Evolutionary conservation across 805 yeast species (phyloP).

Genomic region (Hanseniaspora guilliermondii): DNA sequence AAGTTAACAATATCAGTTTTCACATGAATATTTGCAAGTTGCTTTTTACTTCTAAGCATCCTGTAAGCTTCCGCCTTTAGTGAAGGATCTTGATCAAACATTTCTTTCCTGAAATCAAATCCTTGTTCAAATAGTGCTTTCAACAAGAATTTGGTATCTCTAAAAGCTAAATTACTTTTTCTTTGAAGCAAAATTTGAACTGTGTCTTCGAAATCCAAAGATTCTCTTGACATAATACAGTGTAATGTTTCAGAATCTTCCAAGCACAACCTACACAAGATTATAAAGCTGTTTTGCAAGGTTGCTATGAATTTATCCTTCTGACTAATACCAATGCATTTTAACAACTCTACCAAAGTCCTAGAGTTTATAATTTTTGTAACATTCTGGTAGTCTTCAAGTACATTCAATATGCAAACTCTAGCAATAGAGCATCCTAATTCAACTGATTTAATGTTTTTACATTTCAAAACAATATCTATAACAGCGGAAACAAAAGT

Average conservation of each 20-base stretch:
- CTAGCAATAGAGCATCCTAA: conserved; percentile 45
- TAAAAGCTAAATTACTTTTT: neutral
- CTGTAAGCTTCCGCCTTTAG: neutral
- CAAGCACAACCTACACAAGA: conserved; percentile 54
- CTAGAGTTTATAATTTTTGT: conserved; percentile 35
- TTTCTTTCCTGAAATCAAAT: conserved; percentile 28
- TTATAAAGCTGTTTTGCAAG: conserved; percentile 38
- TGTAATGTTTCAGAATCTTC: conserved; percentile 46
- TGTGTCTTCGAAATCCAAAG: conserved; percentile 20
- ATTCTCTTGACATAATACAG: conserved; percentile 38
- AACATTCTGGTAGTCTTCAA: conserved; percentile 31
- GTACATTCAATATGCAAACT: conserved; percentile 41
- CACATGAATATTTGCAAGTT: neutral
- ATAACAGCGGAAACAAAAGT: conserved; percentile 26
- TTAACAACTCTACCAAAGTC: conserved; percentile 37
- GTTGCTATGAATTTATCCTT: conserved; percentile 30
- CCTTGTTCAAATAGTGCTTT: neutral
- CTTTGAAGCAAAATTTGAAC: neutral
- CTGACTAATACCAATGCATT: conserved; percentile 30
- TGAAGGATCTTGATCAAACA: conserved; percentile 24
- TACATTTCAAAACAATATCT: conserved; percentile 32
- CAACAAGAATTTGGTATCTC: neutral
- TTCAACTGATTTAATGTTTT: conserved; percentile 32
- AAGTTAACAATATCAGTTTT: conserved; percentile 50
- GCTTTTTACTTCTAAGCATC: neutral